Evolutionary conservation across 1,139 yeast genomes (phyloP).

Genomic region (Geotrichum cucujoidarum): DNA sequence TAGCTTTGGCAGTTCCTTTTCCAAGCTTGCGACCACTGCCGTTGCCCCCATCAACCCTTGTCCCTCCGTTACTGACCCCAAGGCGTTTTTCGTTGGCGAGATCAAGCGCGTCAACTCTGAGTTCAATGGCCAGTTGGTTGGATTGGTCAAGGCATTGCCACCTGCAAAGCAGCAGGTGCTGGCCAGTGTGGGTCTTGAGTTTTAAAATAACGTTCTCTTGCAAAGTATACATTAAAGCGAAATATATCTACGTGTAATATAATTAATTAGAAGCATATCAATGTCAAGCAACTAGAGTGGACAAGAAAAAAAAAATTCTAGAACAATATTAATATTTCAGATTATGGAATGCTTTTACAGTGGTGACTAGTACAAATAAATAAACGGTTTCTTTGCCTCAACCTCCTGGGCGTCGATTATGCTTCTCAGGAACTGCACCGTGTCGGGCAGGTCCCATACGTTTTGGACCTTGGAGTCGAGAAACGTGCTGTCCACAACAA

Average conservation of each 20-base stretch:
- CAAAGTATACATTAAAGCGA: background rate
- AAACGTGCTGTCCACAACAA: constrained; percentile 60
- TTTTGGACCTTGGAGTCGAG: constrained; percentile 60
- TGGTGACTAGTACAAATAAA: constrained; percentile 27
- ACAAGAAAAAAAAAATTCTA: background rate
- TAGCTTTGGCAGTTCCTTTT: constrained; percentile 81
- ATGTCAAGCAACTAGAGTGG: no score
- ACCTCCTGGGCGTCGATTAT: constrained; percentile 8
- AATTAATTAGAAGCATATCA: background rate
- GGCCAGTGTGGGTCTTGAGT: constrained; percentile 5
- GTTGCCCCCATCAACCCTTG: constrained; percentile 65
- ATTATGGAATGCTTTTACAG: no score
- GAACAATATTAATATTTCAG: background rate
- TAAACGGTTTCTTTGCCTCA: constrained; percentile 12
- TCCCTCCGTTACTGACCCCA: constrained; percentile 43
- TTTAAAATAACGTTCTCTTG: constrained; percentile 24
- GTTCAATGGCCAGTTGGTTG: constrained; percentile 9
- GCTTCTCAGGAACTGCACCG: constrained; percentile 28
- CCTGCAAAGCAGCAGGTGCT: constrained; percentile 4
- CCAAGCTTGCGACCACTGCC: constrained; percentile 62
- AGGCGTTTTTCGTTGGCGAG: constrained; percentile 37
- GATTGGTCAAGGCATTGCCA: constrained; percentile 1
- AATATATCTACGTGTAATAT: background rate
- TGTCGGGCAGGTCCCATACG: constrained; percentile 51
- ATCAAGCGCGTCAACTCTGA: constrained; percentile 34